These are phyloP conservation scores for Verticillium dahliae DNA, from an alignment of 2,329 filamentous ascomycete species.

Conservation along the genomic window DNA sequence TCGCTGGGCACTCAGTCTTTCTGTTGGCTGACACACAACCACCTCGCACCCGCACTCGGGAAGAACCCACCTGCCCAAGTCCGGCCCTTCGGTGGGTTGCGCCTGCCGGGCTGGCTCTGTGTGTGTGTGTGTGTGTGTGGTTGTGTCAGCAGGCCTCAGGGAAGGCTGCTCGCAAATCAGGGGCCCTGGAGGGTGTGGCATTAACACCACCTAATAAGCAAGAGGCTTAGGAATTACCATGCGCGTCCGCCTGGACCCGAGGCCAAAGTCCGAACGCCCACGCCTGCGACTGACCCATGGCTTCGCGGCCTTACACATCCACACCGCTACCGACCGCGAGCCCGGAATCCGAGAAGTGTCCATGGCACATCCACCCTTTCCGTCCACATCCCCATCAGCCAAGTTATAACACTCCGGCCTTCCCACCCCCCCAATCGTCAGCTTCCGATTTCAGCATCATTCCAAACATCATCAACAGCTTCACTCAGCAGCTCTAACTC, in stretches of 20 bases:
- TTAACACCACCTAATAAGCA: neutral
- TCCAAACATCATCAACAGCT: neutral
- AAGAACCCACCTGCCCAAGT: neutral
- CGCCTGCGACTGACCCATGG: neutral
- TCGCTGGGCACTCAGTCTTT: no score
- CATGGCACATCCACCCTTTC: slow-evolving; percentile 17
- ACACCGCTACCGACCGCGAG: slow-evolving; percentile 2
- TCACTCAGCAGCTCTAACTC: neutral
- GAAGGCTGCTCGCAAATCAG: neutral
- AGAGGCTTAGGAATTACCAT: neutral
- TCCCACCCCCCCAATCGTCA: neutral
- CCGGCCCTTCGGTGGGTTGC: neutral
- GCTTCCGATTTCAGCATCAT: neutral
- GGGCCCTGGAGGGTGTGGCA: neutral
- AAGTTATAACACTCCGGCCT: neutral
- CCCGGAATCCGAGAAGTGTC: neutral
- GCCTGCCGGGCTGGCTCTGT: neutral
- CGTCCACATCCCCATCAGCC: slow-evolving; percentile 8
- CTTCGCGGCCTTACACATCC: neutral
- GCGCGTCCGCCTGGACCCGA: neutral
- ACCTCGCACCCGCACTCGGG: neutral
- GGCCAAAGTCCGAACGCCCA: slow-evolving; percentile 1
- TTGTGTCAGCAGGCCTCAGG: neutral
- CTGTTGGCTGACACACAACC: neutral
- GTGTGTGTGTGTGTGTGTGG: neutral